Evolutionary conservation across 1,284 basidiomycete species (phyloP).

Genomic region (Austroboletus niveus): DNA sequence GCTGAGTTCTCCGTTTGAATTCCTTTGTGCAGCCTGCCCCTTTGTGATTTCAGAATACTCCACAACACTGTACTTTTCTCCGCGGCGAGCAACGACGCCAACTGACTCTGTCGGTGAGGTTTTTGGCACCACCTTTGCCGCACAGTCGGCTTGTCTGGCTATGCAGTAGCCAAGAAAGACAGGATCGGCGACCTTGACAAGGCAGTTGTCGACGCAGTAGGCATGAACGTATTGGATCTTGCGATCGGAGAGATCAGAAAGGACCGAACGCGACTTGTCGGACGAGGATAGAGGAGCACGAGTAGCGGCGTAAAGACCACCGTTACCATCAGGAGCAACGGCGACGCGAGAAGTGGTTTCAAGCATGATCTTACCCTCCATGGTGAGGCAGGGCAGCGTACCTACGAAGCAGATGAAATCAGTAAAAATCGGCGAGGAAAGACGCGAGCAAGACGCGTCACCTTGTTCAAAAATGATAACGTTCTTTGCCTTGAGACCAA

Average conservation of each 20-base stretch:
- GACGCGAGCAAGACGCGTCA: conserved; percentile 31
- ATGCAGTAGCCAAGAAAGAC: conserved; percentile 95
- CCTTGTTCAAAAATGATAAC: conserved; percentile 98
- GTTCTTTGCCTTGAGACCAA: conserved; percentile 80
- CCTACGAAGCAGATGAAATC: conserved; percentile 48
- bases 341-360: conserved; percentile 78
- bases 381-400: conserved; percentile 91
- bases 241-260: conserved; percentile 79
- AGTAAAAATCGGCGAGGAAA: not conserved
- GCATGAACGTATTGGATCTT: conserved; percentile 89
- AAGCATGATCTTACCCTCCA: conserved; percentile 93
- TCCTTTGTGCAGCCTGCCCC: conserved; percentile 80
- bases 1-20: conserved; percentile 71
- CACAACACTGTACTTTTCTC: conserved; percentile 85
- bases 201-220: conserved; percentile 99
- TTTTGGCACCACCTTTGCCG: conserved; percentile 97
- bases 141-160: conserved; percentile 81
- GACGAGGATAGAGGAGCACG: conserved; percentile 71
- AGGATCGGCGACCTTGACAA: conserved; percentile 96
- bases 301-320: conserved; percentile 93
- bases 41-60: conserved; percentile 97
- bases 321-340: conserved; percentile 97
- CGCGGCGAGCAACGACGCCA: conserved; percentile 88
- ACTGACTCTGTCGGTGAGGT: conserved; percentile 86
- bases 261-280: conserved; percentile 67